Percentiles rank a stretch among this genome's conserved stretches.
These are phyloP conservation scores for Cryptosporidium parvum DNA, from an alignment of 169 alveolate genomes.

Conservation along the genomic window DNA sequence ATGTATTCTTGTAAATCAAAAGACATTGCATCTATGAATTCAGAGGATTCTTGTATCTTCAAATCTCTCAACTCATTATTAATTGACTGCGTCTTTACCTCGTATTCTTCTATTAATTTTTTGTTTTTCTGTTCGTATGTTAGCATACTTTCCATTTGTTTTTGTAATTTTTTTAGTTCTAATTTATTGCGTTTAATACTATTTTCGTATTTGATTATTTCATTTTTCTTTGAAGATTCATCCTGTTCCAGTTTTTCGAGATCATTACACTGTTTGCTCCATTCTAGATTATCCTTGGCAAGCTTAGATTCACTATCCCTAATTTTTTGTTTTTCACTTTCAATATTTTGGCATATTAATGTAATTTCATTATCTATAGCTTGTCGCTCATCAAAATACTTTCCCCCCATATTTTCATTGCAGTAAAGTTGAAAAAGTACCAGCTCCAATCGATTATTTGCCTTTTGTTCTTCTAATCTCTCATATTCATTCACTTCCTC, in stretches of 20 bases:
- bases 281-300: conserved; percentile 41
- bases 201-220: conserved; percentile 9
- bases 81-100: neutral
- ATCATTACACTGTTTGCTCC: conserved; percentile 1
- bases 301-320: conserved; percentile 32
- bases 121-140: conserved; percentile 5
- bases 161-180: conserved; percentile 29
- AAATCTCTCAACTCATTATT: conserved; percentile 4
- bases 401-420: conserved; percentile 53
- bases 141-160: conserved; percentile 14
- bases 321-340: conserved; percentile 1
- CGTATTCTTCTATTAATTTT: conserved; percentile 30
- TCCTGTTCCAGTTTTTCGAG: conserved; percentile 36
- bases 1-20: conserved; percentile 56
- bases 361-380: conserved; percentile 27
- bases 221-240: conserved; percentile 15
- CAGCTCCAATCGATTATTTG: neutral
- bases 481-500: conserved; percentile 75
- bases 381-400: conserved; percentile 42
- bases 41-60: conserved; percentile 5
- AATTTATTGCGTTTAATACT: neutral
- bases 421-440: conserved; percentile 31
- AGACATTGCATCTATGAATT: conserved; percentile 11
- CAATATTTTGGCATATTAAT: neutral
- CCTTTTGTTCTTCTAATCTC: neutral